These are phyloP conservation scores for Umbelopsis ramanniana DNA, from an alignment of 192 early-diverging fungal species.

Conservation along the genomic window DNA sequence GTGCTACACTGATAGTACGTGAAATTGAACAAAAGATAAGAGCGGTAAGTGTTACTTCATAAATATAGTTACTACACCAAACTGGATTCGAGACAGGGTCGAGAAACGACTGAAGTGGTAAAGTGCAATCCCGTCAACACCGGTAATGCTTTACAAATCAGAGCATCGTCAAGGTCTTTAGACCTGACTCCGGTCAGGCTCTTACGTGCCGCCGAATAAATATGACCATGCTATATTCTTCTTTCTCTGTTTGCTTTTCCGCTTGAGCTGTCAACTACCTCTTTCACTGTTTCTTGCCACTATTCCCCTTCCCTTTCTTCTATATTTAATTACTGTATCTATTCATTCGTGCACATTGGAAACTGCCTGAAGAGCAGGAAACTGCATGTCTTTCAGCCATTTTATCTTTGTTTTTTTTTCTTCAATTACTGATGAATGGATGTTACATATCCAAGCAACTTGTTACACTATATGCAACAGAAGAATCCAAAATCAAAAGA, in stretches of 20 bases:
- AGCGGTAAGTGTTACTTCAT: conserved; percentile 44
- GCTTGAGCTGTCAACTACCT: background rate
- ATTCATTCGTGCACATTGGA: too few species aligned
- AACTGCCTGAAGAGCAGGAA: too few species aligned
- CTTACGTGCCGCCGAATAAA: conserved; percentile 6
- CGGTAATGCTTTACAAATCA: background rate
- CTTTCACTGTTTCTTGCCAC: background rate
- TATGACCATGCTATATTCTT: background rate
- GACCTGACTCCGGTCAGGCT: background rate
- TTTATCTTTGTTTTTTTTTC: too few species aligned
- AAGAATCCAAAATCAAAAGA: too few species aligned
- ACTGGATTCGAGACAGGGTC: background rate
- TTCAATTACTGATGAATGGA: too few species aligned
- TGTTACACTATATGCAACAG: too few species aligned
- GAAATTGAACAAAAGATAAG: conserved; percentile 67
- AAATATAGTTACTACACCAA: background rate
- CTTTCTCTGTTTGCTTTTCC: conserved; percentile 1
- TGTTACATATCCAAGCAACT: too few species aligned
- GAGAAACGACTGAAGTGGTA: too few species aligned
- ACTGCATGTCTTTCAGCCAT: too few species aligned
- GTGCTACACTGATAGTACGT: conserved; percentile 75
- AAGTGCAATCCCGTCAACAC: too few species aligned
- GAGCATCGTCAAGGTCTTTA: background rate
- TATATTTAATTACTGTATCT: too few species aligned
- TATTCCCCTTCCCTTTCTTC: background rate